Percentiles rank a stretch among this genome's conserved stretches.
Evolutionary conservation across 2,329 filamentous ascomycete genomes (phyloP).

Genomic region (Fusarium luffae): DNA sequence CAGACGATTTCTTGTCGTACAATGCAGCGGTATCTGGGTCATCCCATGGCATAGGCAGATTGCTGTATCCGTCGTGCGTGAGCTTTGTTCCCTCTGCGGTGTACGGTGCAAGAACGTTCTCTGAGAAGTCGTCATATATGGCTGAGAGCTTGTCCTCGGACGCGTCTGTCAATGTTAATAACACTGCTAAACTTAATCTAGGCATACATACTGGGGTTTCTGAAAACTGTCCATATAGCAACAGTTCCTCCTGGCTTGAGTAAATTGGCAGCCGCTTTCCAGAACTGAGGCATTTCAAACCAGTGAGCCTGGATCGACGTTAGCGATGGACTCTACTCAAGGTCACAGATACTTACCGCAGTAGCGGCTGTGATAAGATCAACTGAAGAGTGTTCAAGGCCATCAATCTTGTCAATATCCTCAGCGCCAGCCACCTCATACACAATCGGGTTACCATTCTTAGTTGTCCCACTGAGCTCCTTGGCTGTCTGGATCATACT

Average conservation of each 20-base stretch:
- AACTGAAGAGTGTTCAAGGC: background rate
- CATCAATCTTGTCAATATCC: background rate
- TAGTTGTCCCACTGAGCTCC: background rate
- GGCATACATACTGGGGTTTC: background rate
- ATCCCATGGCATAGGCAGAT: conserved; percentile 15
- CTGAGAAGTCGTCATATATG: background rate
- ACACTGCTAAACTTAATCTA: accelerated
- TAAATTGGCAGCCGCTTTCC: background rate
- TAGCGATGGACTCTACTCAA: accelerated
- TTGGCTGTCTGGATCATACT: background rate
- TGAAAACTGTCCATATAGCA: conserved; percentile 9
- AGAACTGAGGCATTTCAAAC: conserved; percentile 21
- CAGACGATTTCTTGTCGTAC: background rate
- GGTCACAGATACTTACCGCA: background rate
- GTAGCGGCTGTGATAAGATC: conserved; percentile 17
- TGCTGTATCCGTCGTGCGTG: background rate
- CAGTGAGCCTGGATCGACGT: background rate
- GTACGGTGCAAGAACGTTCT: background rate
- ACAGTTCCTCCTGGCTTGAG: conserved; percentile 9
- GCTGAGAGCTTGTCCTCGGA: background rate
- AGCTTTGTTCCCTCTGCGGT: background rate
- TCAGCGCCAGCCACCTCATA: background rate
- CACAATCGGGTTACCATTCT: accelerated
- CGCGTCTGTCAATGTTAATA: background rate
- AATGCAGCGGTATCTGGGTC: background rate